Evolutionary conservation across 176 grass and related monocot genomes (phyloP).

Genomic region (Phoenix dactylifera): DNA sequence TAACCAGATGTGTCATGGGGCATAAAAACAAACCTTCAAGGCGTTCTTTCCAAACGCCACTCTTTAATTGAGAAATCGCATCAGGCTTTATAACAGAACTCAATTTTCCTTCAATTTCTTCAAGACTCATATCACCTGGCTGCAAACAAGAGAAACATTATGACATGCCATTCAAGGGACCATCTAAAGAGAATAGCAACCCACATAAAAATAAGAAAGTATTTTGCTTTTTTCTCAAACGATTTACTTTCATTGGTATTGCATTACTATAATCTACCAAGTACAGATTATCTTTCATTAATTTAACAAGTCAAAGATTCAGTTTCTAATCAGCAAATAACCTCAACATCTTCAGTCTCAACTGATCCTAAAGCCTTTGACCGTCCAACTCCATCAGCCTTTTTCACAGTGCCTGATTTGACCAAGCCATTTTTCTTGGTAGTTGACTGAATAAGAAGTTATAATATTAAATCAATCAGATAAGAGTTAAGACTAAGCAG

Average conservation of each 20-base stretch:
- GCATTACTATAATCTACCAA: no score
- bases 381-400: slow-evolving; percentile 55
- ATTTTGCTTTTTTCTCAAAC: background rate
- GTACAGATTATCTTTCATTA: no score
- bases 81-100: slow-evolving; percentile 64
- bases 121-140: slow-evolving; percentile 92
- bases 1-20: slow-evolving; percentile 9
- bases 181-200: no score
- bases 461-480: background rate
- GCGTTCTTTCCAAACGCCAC: slow-evolving; percentile 92
- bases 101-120: slow-evolving; percentile 91
- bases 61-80: slow-evolving; percentile 77
- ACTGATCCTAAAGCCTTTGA: slow-evolving; percentile 51
- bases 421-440: slow-evolving; percentile 59
- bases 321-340: slow-evolving; percentile 30
- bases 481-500: no score
- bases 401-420: slow-evolving; percentile 59
- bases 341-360: slow-evolving; percentile 84
- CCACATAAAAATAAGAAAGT: no score
- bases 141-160: slow-evolving; percentile 22
- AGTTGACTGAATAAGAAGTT: slow-evolving; percentile 26
- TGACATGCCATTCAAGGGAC: no score
- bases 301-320: slow-evolving; percentile 10
- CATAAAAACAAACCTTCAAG: slow-evolving; percentile 60
- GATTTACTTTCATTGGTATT: background rate